Evolutionary conservation across 176 grass and related monocot genomes (phyloP).

Genomic region (Raddia guianensis): DNA sequence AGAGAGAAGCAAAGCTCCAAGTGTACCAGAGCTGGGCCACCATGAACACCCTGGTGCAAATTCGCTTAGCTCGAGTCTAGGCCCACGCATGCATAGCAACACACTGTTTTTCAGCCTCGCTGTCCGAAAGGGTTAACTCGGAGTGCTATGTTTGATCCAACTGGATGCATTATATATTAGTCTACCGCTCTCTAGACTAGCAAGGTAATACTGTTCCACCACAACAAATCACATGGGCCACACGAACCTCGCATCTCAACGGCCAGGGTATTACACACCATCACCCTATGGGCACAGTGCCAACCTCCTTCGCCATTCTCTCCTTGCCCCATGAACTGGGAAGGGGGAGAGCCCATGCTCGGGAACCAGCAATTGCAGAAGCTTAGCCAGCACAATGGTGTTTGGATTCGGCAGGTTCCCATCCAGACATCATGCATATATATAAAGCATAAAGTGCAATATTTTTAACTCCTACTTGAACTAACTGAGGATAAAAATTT

Average conservation of each 20-base stretch:
- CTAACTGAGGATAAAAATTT: conserved; percentile 9
- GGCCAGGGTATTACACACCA: too few relatives aligned
- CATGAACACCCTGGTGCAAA: too few relatives aligned
- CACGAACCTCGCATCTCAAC: too few relatives aligned
- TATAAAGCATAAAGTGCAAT: not conserved
- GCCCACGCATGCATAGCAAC: too few relatives aligned
- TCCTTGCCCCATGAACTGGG: not conserved
- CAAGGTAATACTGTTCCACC: too few relatives aligned
- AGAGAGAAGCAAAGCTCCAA: not conserved
- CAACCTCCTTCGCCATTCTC: not conserved
- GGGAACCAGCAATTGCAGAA: not conserved
- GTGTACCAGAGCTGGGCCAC: not conserved
- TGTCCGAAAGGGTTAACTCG: too few relatives aligned
- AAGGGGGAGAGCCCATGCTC: not conserved
- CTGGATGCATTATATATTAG: too few relatives aligned
- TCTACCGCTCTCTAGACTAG: too few relatives aligned
- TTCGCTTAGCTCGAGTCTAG: too few relatives aligned
- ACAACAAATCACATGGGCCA: too few relatives aligned
- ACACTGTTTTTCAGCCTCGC: too few relatives aligned
- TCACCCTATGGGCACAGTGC: not conserved
- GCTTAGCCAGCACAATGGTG: not conserved
- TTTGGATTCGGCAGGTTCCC: not conserved
- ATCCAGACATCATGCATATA: conserved; percentile 18
- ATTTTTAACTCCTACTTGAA: conserved; percentile 15
- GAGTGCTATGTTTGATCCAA: too few relatives aligned